Conservation (phyloP, 345 rosid genomes). For the Populus alba region DNA sequence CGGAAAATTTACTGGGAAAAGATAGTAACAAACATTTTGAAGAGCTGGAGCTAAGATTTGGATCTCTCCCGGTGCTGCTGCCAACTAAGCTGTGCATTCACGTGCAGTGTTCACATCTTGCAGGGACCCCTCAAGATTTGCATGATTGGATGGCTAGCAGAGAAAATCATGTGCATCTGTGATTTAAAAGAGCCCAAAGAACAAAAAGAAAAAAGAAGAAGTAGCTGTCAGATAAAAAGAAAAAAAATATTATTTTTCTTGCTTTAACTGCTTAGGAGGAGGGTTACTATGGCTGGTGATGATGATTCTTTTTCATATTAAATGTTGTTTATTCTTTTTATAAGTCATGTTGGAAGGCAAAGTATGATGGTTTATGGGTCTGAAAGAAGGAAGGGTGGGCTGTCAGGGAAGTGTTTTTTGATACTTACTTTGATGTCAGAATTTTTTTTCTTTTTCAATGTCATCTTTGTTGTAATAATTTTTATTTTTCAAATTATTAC, state of each 20-base stretch:
- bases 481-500: slow-evolving; percentile 10
- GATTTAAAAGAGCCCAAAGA: slow-evolving; percentile 1
- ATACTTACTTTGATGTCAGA: slow-evolving; percentile 19
- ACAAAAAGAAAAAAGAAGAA: neutral
- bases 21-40: slow-evolving; percentile 6
- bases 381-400: neutral
- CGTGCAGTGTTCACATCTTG: slow-evolving; percentile 47
- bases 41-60: neutral
- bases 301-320: neutral
- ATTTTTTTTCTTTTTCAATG: neutral
- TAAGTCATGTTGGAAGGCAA: neutral
- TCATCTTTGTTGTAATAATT: slow-evolving; percentile 6
- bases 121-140: slow-evolving; percentile 43
- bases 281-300: neutral
- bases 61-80: slow-evolving; percentile 28
- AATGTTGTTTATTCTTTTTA: slow-evolving; percentile 1
- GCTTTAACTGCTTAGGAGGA: slow-evolving; percentile 7
- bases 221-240: neutral
- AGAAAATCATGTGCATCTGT: slow-evolving; percentile 31
- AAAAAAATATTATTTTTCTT: neutral
- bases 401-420: neutral
- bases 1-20: neutral
- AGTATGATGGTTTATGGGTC: neutral
- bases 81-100: slow-evolving; percentile 41
- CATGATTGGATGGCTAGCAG: slow-evolving; percentile 43